Evolutionary conservation across 2,329 filamentous ascomycete genomes (phyloP).

Genomic region (Nothopassalora personata): DNA sequence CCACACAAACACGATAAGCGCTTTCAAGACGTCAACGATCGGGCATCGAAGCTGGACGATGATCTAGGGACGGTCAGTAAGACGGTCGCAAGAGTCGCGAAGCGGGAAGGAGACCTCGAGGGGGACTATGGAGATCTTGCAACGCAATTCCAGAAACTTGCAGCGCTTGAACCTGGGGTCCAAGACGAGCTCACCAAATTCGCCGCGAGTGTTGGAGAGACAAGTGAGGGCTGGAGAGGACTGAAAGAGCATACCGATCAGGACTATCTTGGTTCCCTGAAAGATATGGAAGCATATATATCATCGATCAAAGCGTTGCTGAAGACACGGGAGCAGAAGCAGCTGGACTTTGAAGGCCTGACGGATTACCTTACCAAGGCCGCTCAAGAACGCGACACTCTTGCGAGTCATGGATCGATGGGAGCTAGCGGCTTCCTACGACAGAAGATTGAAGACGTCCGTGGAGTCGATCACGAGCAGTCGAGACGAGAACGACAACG

Average conservation of each 20-base stretch:
- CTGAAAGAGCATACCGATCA: conserved; percentile 90
- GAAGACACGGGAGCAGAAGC: conserved; percentile 92
- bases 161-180: conserved; percentile 80
- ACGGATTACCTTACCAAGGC: conserved; percentile 94
- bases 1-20: conserved; percentile 91
- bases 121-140: conserved; percentile 83
- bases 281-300: conserved; percentile 95
- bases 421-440: conserved; percentile 83
- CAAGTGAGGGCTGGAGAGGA: conserved; percentile 67
- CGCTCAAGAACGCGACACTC: conserved; percentile 74
- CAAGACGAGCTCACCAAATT: conserved; percentile 79
- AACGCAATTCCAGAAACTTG: conserved; percentile 90
- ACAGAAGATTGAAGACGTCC: conserved; percentile 91
- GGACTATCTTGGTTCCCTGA: conserved; percentile 85
- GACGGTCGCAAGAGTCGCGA: conserved; percentile 83
- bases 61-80: conserved; percentile 92
- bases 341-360: conserved; percentile 92
- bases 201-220: conserved; percentile 78
- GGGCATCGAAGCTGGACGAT: conserved; percentile 88
- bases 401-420: conserved; percentile 56
- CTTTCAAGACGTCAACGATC: conserved; percentile 89
- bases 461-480: conserved; percentile 94
- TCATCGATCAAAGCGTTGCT: conserved; percentile 79
- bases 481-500: conserved; percentile 78
- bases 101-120: conserved; percentile 82